Percentiles rank a stretch among this genome's conserved stretches.
phyloP scores from a whole-genome alignment of 129 eudicot species.

The Helianthus tuberosus region DNA sequence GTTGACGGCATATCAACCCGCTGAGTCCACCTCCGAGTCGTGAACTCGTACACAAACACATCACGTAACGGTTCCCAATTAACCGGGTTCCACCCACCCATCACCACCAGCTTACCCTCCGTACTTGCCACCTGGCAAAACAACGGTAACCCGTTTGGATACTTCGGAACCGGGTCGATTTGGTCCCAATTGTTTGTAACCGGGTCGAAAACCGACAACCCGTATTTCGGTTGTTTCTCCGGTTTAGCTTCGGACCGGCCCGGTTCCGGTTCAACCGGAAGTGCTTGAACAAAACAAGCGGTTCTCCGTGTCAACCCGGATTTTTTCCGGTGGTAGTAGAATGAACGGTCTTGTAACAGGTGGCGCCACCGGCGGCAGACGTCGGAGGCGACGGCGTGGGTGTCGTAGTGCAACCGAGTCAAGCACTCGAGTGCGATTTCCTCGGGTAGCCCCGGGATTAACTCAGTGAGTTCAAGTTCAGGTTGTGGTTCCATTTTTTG shows the following conservation, averaged over 20 bases:
- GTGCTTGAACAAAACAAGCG: conserved; percentile 67
- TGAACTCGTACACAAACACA: conserved; percentile 75
- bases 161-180: conserved; percentile 63
- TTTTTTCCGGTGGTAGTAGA: conserved; percentile 61
- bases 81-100: conserved; percentile 92
- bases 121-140: conserved; percentile 75
- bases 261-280: conserved; percentile 34
- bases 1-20: conserved; percentile 66
- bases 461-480: conserved; percentile 30
- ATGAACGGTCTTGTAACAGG: conserved; percentile 49
- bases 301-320: conserved; percentile 50
- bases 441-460: conserved; percentile 73
- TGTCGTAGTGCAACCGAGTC: conserved; percentile 67
- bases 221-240: conserved; percentile 52
- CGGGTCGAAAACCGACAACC: conserved; percentile 64
- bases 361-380: conserved; percentile 72
- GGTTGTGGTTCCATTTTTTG: conserved; percentile 10
- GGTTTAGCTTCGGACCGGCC: conserved; percentile 24
- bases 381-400: conserved; percentile 48
- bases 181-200: conserved; percentile 47
- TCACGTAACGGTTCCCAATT: conserved; percentile 68
- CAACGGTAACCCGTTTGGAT: conserved; percentile 65
- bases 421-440: conserved; percentile 81
- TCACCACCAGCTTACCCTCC: conserved; percentile 68
- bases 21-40: conserved; percentile 66